phyloP scores from a whole-genome alignment of 176 grass and related monocot genomes.

The Hsuehochloa calcarea region DNA sequence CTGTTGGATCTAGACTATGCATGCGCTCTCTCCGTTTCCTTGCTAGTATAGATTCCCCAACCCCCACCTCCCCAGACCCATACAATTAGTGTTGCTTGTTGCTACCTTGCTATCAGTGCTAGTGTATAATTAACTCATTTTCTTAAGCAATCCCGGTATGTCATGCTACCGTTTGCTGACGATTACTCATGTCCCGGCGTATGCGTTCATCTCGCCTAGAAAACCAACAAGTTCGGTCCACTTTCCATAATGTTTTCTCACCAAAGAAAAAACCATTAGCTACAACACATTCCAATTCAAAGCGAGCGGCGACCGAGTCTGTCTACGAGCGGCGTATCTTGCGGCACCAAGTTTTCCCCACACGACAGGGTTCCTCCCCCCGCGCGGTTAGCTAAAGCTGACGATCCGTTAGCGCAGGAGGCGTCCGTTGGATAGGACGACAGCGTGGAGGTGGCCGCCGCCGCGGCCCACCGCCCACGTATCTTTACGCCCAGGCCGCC shows the following conservation, averaged over 20 bases:
- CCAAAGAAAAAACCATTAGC: neutral
- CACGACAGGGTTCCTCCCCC: slow-evolving; percentile 26
- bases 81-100: too few relatives aligned
- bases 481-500: slow-evolving; percentile 31
- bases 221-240: neutral
- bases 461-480: slow-evolving; percentile 58
- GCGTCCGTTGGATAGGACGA: slow-evolving; percentile 32
- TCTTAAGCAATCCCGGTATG: too few relatives aligned
- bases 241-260: neutral
- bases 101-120: too few relatives aligned
- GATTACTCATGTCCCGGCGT: neutral
- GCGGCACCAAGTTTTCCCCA: slow-evolving; percentile 30
- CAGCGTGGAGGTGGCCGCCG: slow-evolving; percentile 36
- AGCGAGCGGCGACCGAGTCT: neutral
- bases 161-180: neutral
- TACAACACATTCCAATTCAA: neutral
- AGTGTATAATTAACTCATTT: too few relatives aligned
- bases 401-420: slow-evolving; percentile 31
- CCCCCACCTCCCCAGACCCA: too few relatives aligned
- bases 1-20: neutral
- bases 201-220: neutral
- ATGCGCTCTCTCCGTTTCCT: neutral
- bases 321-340: slow-evolving; percentile 29
- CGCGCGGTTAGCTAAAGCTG: neutral
- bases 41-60: too few relatives aligned